phyloP scores from a whole-genome alignment of 352 stramenopile genomes.

The Blastocystis hominis region DNA sequence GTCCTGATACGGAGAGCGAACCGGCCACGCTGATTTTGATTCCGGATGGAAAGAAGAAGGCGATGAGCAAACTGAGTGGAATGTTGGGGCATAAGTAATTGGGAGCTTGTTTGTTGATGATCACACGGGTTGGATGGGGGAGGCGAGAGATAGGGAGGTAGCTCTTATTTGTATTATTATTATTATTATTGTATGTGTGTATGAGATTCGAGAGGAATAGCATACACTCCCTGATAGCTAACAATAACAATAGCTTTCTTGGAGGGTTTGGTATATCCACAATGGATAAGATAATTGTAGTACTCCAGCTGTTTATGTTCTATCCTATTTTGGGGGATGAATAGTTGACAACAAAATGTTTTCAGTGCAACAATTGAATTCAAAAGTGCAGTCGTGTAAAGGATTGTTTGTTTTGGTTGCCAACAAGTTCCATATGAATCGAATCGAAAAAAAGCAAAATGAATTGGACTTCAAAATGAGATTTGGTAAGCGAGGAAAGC shows the following conservation, averaged over 20 bases:
- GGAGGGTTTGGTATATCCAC: background rate
- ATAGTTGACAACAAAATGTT: too few relatives aligned
- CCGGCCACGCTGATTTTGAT: constrained; percentile 87
- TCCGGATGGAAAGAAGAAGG: constrained; percentile 88
- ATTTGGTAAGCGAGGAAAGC: background rate
- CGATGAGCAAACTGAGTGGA: constrained; percentile 60
- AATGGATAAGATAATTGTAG: too few relatives aligned
- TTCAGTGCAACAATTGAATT: too few relatives aligned
- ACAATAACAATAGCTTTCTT: background rate
- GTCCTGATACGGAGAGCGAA: constrained; percentile 66
- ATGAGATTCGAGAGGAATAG: background rate
- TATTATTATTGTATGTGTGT: background rate
- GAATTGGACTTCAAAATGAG: background rate
- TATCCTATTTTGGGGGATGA: too few relatives aligned
- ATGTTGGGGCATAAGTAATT: constrained; percentile 59
- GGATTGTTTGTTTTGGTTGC: background rate
- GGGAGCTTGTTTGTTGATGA: background rate
- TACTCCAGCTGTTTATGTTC: too few relatives aligned
- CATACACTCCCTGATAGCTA: background rate
- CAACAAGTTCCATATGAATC: background rate
- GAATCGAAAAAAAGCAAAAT: background rate
- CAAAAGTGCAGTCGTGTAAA: background rate
- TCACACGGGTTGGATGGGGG: background rate
- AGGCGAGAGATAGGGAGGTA: background rate
- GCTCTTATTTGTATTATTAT: background rate